Evolutionary conservation across 129 eudicot genomes (phyloP), one percentile per base, ranked within the genome.

Genomic region (Rutidosis leptorrhynchoides): DNA sequence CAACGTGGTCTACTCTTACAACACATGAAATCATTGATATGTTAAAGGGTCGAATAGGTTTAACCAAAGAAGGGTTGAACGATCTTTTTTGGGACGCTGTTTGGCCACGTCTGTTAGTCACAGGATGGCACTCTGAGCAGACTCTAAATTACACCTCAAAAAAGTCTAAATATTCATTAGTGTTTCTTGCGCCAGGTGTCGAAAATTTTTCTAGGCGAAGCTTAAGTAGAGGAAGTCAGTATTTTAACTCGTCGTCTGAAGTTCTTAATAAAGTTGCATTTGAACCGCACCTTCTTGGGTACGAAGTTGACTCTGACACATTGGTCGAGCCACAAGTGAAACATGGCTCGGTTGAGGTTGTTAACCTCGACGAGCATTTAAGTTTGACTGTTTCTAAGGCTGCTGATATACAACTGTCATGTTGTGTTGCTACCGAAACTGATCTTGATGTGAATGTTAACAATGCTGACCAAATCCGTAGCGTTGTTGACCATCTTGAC

Each of bases 11-110:
- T 11, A 2, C 45, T 16, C 81, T 82, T 28, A 56, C 79, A 62
- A 64, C 70, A 24, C 62, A 70, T 14, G 85, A 85, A 67, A 80
- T 82, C 8, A 51, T 80, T n/a, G 64, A 72, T 26, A 66, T 72
- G 19, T 76, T 85, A 32, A 85, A 81, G 4, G 80, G 79, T 29
- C 74, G 79, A n/a, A 64, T 77, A 17, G 83, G 83, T n/a, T 65
- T 85, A 26, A 82, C 82, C 68, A 80, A 85, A 74, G 80, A 26
- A 15, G 15, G 83, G 45, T 65, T 85, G 17, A 72, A 58, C 15
- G 92, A 85, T 25, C 69, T 85, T 29, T 85, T 85, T 53, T 85
- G 92, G 92, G 87, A 75, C 15, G 83, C 83, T 16, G 85, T 85
- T 10, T 85, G 92, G 92, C 92, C 92, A 24, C 92, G 85, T 20